These are phyloP conservation scores for Barnettozyma wickerhamii DNA, from an alignment of 805 yeast species.

Conservation along the genomic window DNA sequence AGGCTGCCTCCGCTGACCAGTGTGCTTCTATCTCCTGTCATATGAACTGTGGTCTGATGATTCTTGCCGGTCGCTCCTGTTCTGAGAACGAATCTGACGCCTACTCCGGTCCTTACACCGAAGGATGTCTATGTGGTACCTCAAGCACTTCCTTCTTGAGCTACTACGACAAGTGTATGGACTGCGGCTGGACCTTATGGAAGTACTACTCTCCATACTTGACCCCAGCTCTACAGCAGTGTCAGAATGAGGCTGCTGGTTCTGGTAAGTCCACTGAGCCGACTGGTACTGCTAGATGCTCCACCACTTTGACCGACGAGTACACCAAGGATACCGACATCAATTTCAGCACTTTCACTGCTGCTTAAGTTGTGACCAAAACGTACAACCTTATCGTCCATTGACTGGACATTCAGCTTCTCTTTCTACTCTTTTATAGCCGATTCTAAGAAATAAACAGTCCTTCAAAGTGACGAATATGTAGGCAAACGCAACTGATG, in stretches of 20 bases:
- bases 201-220: conserved; percentile 26
- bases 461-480: too few relatives aligned
- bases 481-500: background rate
- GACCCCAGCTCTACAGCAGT: conserved; percentile 20
- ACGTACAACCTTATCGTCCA: too few relatives aligned
- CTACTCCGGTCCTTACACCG: conserved; percentile 18
- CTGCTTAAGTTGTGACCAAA: too few relatives aligned
- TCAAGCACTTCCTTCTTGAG: conserved; percentile 19
- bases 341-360: background rate
- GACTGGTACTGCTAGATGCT: conserved; percentile 10
- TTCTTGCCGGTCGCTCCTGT: conserved; percentile 27
- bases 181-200: conserved; percentile 35
- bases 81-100: conserved; percentile 10
- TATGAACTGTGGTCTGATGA: conserved; percentile 28
- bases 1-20: conserved; percentile 19
- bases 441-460: too few relatives aligned
- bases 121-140: conserved; percentile 29
- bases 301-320: conserved; percentile 6
- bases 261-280: conserved; percentile 17
- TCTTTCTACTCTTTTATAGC: too few relatives aligned
- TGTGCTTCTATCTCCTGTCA: conserved; percentile 29
- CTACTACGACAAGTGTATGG: conserved; percentile 27
- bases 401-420: too few relatives aligned
- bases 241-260: conserved; percentile 19
- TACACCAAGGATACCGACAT: conserved; percentile 1